phyloP scores from a whole-genome alignment of 495 filamentous ascomycete species.

The Rhizodiscina lignyota region DNA sequence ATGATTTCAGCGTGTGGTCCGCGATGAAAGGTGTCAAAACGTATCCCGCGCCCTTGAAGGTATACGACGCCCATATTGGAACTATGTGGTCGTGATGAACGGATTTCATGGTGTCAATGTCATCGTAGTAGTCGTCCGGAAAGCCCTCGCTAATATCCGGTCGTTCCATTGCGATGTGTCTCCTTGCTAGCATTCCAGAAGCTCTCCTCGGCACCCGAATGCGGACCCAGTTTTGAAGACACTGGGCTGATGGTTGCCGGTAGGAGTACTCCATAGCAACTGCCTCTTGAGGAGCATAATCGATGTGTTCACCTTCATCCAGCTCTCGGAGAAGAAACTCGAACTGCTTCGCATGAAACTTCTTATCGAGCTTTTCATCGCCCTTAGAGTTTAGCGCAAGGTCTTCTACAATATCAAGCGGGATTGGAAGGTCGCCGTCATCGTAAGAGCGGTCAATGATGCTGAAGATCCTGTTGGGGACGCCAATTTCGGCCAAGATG shows the following conservation, averaged over 20 bases:
- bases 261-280: constrained; percentile 57
- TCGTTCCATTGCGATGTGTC: constrained; percentile 41
- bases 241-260: constrained; percentile 34
- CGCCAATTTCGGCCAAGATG: constrained; percentile 60
- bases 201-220: constrained; percentile 45
- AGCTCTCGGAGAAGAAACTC: constrained; percentile 60
- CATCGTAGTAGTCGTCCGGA: constrained; percentile 49
- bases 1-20: constrained; percentile 62
- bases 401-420: constrained; percentile 50
- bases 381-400: constrained; percentile 44
- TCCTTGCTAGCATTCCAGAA: constrained; percentile 48
- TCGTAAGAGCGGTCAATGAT: constrained; percentile 76
- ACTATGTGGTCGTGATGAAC: constrained; percentile 65
- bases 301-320: constrained; percentile 48
- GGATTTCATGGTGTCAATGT: constrained; percentile 43
- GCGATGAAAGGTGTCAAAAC: constrained; percentile 57
- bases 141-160: constrained; percentile 23
- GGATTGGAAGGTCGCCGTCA: constrained; percentile 73
- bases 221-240: constrained; percentile 43
- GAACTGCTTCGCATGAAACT: constrained; percentile 72
- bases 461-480: constrained; percentile 72
- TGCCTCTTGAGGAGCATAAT: constrained; percentile 62
- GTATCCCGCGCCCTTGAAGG: constrained; percentile 53
- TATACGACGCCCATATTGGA: constrained; percentile 70
- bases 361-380: constrained; percentile 47